Percentiles rank a stretch among this genome's conserved stretches.
phyloP scores from a whole-genome alignment of 768 basidiomycete genomes.

The Naganishia antarctica region DNA sequence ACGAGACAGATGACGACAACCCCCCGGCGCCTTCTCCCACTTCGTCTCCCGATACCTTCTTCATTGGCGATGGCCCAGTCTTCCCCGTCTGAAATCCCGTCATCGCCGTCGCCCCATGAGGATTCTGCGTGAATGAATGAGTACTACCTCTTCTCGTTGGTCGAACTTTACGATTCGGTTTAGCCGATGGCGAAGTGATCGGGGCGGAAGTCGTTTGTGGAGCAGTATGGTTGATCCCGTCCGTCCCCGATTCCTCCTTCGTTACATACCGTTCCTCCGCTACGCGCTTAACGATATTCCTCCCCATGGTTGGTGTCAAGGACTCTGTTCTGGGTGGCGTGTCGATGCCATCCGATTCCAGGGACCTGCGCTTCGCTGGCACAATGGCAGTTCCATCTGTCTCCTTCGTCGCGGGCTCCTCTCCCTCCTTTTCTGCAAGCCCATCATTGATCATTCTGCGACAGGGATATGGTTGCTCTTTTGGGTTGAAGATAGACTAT shows the following conservation, averaged over 20 bases:
- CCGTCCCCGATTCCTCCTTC: background rate
- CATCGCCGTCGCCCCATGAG: background rate
- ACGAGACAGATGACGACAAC: background rate
- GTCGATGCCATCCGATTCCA: background rate
- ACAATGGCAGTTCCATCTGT: background rate
- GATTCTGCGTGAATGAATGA: background rate
- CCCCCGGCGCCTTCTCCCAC: background rate
- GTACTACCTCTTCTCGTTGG: constrained; percentile 16
- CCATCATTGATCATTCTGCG: background rate
- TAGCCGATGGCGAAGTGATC: background rate
- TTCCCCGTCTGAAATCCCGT: background rate
- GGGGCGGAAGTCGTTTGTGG: background rate
- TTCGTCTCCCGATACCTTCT: background rate
- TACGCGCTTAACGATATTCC: background rate
- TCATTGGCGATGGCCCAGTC: constrained; percentile 5
- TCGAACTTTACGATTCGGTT: constrained; percentile 11
- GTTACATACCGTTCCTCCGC: background rate
- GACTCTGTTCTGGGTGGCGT: constrained; percentile 6
- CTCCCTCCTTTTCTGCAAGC: background rate
- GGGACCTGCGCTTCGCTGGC: background rate
- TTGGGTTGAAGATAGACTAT: background rate
- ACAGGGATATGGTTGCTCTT: background rate
- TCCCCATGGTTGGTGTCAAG: background rate
- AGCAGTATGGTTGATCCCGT: background rate
- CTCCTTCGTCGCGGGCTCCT: background rate